phyloP scores from a whole-genome alignment of 2,329 filamentous ascomycete genomes.

The Triangularia setosa region DNA sequence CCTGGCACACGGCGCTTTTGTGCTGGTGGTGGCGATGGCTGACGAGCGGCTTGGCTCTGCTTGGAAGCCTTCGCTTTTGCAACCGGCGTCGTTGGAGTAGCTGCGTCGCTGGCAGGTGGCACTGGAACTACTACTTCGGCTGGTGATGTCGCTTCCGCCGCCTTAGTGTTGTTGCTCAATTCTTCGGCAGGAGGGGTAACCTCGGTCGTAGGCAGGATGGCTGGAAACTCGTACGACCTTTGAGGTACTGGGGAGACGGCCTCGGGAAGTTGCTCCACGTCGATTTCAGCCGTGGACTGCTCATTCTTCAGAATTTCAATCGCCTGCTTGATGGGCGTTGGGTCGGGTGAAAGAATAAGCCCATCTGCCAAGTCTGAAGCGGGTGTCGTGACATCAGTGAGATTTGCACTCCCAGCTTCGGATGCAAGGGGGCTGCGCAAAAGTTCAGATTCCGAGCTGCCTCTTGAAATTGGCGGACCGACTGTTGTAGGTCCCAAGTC shows the following conservation, averaged over 20 bases:
- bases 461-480: conserved; percentile 34
- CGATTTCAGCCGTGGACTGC: conserved; percentile 26
- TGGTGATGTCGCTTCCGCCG: background rate
- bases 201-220: conserved; percentile 19
- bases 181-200: conserved; percentile 5
- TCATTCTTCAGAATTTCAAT: conserved; percentile 33
- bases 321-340: conserved; percentile 30
- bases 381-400: conserved; percentile 48
- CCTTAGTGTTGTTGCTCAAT: background rate
- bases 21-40: conserved; percentile 10
- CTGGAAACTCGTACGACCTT: background rate
- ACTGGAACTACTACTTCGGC: background rate
- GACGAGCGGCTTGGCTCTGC: background rate
- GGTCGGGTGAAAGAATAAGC: conserved; percentile 33
- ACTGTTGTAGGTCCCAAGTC: conserved; percentile 30
- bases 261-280: conserved; percentile 8
- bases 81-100: background rate
- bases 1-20: conserved; percentile 55
- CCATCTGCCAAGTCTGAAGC: conserved; percentile 45
- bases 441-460: conserved; percentile 36
- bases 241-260: conserved; percentile 9
- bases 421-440: conserved; percentile 31
- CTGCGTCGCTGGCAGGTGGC: background rate
- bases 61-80: background rate
- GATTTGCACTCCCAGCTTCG: conserved; percentile 31